Evolutionary conservation across 768 basidiomycete species (phyloP), one percentile per base, ranked within the genome.

Genomic region (Mycena chlorophos): DNA sequence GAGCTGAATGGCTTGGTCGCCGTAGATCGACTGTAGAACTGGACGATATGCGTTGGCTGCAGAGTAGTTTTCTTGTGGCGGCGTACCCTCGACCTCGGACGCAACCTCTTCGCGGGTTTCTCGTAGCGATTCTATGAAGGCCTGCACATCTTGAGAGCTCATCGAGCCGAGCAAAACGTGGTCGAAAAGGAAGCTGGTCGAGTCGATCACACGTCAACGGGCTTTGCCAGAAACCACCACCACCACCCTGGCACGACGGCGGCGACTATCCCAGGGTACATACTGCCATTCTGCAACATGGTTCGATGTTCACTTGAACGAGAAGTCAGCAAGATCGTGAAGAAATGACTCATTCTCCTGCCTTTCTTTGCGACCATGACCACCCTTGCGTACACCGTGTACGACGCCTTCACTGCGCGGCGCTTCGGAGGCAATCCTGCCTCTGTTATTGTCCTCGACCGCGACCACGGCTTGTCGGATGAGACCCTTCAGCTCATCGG

Each of bases 21-120:
- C 90, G 63, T 92, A 93, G 63, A 93, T 93, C 23, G 89, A 89
- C 66, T 84, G 86, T n/a, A 93, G 72, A 16, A 88, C 91, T 88
- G 22, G 27, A n/a, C 8, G 45, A 4, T 26, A 12, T 28, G 5
- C 13, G 40, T 42, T 42, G 40, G 40, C 20, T 8, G 13, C 5
- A 20, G n/a, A 5, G 20, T 8, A 6, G 8, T 6, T 5, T 6
- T 12, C 13, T 8, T 42, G 5, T 4, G 22, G 12, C 25, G 26
- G 45, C 45, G 45, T 46, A 46, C 45, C 45, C 45, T 46, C 45
- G 45, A 46, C 26, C 26, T 46, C 45, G 12, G 45, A 46, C 45
- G 45, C 45, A 28, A 27, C 45, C 8, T 46, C 45, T 46, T 46
- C 45, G 25, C 26, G 22, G 8, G 6, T 13, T n/a, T 10, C 23